Evolutionary conservation across 83 land plant species (phyloP), one percentile per base, ranked within the genome.

Genomic region (Picea mariana): DNA sequence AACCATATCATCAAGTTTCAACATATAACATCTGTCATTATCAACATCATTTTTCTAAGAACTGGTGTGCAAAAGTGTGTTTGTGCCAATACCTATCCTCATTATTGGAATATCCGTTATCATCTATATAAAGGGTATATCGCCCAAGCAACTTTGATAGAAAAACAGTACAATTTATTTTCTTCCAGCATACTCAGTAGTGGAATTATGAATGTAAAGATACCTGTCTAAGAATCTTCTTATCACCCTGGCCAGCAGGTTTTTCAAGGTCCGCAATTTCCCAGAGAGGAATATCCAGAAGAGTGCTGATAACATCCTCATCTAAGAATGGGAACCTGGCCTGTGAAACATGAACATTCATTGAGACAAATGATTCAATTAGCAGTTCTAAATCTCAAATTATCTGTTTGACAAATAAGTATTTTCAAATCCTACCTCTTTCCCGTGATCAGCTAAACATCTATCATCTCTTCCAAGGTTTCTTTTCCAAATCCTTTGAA

Each of bases 241-340:
- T 97, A 83, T 97, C 99, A 77, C 99, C 99, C 15, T 62, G 80
- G 81, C 99, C 99, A 85, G 85, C 77, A 31, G 96, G 92, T 81
- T 95, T 86, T 82, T 87, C 85, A 75, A 97, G 92, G 76, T 94
- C 89, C 11, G 93, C 92, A 84, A 97, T 86, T 58, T 95, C 94
- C 95, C 93, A 92, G 24, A 97, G 86, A 58, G 99, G 98, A 69
- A 94, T 52, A 62, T 86, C 91, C 66, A 97, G 81, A 64, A 97
- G 85, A 62, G 92, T 84, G n/a, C 81, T 63, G 15, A 97, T 94
- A 34, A 97, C 97, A 87, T 95, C 95, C 84, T 97, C 99, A 85
- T 97, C 99, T 66, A 97, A 82, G 83, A 95, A 97, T n/a, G 99
- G 99, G 83, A 97, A 97, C 84, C 99, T 87, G 38, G 97, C 99